Percentiles rank a stretch among this genome's conserved stretches.
These are phyloP conservation scores for Hirsutella minnesotensis DNA, from an alignment of 2,329 filamentous ascomycete genomes.

Conservation along the genomic window DNA sequence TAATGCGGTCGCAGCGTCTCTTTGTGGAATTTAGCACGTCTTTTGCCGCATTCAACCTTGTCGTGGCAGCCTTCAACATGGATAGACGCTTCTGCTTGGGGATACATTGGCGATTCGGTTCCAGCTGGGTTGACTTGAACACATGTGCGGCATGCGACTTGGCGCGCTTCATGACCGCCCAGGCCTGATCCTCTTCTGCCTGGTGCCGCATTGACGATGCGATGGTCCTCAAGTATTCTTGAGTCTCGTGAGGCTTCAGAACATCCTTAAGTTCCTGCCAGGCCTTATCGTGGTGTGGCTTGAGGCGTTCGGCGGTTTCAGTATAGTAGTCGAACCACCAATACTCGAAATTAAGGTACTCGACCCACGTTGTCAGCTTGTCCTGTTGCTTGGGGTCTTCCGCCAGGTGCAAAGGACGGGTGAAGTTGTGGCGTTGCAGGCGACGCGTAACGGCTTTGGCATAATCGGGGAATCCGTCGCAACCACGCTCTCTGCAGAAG, in stretches of 20 bases:
- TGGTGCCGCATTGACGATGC: background rate
- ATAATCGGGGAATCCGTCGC: constrained; percentile 12
- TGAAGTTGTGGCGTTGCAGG: constrained; percentile 16
- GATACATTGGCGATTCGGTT: constrained; percentile 1
- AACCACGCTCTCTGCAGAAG: constrained; percentile 6
- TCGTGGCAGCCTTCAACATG: constrained; percentile 1
- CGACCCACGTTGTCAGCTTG: constrained; percentile 22
- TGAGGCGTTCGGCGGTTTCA: constrained; percentile 7
- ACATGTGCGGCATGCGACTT: background rate
- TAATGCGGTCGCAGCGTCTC: background rate
- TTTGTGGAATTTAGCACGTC: background rate
- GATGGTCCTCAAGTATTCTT: constrained; percentile 4
- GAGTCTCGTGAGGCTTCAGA: constrained; percentile 10
- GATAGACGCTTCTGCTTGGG: constrained; percentile 2
- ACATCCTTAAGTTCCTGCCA: constrained; percentile 19
- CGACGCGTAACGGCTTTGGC: constrained; percentile 11
- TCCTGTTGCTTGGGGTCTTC: constrained; percentile 16
- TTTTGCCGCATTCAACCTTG: background rate
- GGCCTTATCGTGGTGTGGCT: constrained; percentile 14
- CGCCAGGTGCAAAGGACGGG: constrained; percentile 15
- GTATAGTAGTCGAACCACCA: constrained; percentile 12
- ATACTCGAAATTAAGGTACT: constrained; percentile 20
- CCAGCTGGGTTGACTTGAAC: constrained; percentile 2
- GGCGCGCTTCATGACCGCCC: background rate
- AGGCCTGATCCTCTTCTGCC: constrained; percentile 1